Evolutionary conservation across 2,329 filamentous ascomycete species (phyloP).

Genomic region (Phaeophleospora eucalypticola): DNA sequence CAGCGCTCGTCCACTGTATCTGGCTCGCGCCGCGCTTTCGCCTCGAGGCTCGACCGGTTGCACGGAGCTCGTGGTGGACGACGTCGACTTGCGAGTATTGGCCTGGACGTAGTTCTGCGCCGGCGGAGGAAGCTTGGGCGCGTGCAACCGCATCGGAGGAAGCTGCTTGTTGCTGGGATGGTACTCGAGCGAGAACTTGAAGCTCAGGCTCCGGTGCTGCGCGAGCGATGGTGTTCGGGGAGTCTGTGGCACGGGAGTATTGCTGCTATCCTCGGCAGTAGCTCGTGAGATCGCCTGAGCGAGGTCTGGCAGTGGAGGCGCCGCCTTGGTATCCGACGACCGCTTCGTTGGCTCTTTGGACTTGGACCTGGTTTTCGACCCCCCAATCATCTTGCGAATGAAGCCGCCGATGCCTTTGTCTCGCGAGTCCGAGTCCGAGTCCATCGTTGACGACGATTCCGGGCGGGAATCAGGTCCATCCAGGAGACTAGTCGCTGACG

Average conservation of each 20-base stretch:
- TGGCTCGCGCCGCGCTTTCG: slow-evolving; percentile 40
- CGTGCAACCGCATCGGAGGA: slow-evolving; percentile 58
- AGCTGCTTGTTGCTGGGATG: slow-evolving; percentile 54
- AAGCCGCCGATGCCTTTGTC: slow-evolving; percentile 32
- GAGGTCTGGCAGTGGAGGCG: slow-evolving; percentile 5
- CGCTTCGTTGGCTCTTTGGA: slow-evolving; percentile 19
- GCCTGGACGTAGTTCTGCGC: slow-evolving; percentile 62
- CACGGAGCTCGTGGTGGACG: not conserved
- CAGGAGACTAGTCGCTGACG: slow-evolving; percentile 25
- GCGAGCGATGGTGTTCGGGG: not conserved
- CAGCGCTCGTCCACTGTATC: slow-evolving; percentile 67
- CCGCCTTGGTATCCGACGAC: slow-evolving; percentile 1
- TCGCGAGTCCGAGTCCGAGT: slow-evolving; percentile 25
- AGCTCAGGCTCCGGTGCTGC: slow-evolving; percentile 56
- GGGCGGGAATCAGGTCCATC: slow-evolving; percentile 27
- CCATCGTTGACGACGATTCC: slow-evolving; percentile 24
- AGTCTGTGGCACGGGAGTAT: not conserved
- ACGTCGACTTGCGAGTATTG: slow-evolving; percentile 2
- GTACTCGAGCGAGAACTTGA: slow-evolving; percentile 72
- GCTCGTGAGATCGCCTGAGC: slow-evolving; percentile 11
- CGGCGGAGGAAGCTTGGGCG: slow-evolving; percentile 65
- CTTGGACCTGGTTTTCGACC: slow-evolving; percentile 26
- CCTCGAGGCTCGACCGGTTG: slow-evolving; percentile 34
- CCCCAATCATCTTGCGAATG: slow-evolving; percentile 33
- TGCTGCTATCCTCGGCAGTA: slow-evolving; percentile 7